Evolutionary conservation across 2,329 filamentous ascomycete species (phyloP).

Genomic region (Cryphonectria japonica): DNA sequence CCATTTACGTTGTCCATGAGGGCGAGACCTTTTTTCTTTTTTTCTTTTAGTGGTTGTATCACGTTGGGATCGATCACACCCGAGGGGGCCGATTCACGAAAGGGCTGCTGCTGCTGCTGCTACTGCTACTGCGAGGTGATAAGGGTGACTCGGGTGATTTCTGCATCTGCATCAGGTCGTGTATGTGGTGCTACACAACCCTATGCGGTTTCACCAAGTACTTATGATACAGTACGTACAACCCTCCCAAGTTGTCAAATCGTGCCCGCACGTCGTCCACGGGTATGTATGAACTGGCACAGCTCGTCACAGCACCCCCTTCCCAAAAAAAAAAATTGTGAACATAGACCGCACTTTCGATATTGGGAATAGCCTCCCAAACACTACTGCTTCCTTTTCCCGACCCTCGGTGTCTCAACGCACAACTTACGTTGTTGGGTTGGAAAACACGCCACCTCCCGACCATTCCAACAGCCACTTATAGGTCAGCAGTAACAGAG

Average conservation of each 20-base stretch:
- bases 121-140: slow-evolving; percentile 6
- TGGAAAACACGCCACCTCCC: slow-evolving; percentile 20
- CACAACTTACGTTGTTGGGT: slow-evolving; percentile 1
- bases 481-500: background rate
- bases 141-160: slow-evolving; percentile 19
- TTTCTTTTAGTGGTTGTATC: background rate
- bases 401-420: slow-evolving; percentile 5
- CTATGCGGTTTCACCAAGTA: background rate
- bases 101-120: too few relatives aligned
- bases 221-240: background rate
- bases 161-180: slow-evolving; percentile 19
- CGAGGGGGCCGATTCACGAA: slow-evolving; percentile 21
- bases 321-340: background rate
- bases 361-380: slow-evolving; percentile 19
- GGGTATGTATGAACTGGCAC: background rate
- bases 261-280: background rate
- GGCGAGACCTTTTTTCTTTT: background rate
- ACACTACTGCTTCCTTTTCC: slow-evolving; percentile 1
- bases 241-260: slow-evolving; percentile 3
- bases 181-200: background rate
- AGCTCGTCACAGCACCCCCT: background rate
- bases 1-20: background rate
- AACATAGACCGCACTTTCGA: slow-evolving; percentile 21
- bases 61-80: background rate
- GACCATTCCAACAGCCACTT: background rate